phyloP scores from a whole-genome alignment of 2,329 filamentous ascomycete species.

The Trichoderma sp. region DNA sequence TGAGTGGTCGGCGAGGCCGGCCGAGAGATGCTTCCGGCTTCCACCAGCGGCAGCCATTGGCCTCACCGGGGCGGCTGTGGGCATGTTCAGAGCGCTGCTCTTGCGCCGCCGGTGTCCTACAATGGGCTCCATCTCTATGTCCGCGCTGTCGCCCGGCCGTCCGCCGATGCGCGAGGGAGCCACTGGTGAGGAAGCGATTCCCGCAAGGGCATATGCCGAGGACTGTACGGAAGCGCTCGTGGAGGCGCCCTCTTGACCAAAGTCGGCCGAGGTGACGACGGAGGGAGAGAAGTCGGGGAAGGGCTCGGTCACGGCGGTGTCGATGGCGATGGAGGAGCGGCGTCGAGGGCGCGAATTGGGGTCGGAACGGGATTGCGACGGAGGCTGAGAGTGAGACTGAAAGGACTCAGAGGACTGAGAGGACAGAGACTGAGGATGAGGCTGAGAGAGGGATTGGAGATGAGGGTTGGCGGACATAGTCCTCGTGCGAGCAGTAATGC shows the following conservation, averaged over 20 bases:
- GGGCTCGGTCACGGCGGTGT: slow-evolving; percentile 8
- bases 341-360: slow-evolving; percentile 14
- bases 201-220: slow-evolving; percentile 13
- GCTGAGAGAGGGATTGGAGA: slow-evolving; percentile 19
- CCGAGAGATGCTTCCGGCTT: slow-evolving; percentile 31
- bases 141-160: slow-evolving; percentile 36
- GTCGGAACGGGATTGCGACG: neutral
- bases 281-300: slow-evolving; percentile 18
- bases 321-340: slow-evolving; percentile 22
- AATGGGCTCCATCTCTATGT: slow-evolving; percentile 61
- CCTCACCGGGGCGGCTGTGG: slow-evolving; percentile 33
- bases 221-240: slow-evolving; percentile 14
- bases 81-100: slow-evolving; percentile 50
- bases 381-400: neutral
- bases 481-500: neutral
- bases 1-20: slow-evolving; percentile 44
- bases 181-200: neutral
- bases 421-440: neutral
- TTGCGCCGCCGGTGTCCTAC: slow-evolving; percentile 57
- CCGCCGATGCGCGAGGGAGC: slow-evolving; percentile 26
- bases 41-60: slow-evolving; percentile 21
- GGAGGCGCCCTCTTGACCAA: slow-evolving; percentile 9
- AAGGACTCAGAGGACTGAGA: slow-evolving; percentile 2
- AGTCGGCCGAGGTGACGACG: slow-evolving; percentile 10
- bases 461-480: slow-evolving; percentile 17